Base-by-base conservation (phyloP, 495 filamentous ascomycete species). In the Penicillium malachiteum region DNA sequence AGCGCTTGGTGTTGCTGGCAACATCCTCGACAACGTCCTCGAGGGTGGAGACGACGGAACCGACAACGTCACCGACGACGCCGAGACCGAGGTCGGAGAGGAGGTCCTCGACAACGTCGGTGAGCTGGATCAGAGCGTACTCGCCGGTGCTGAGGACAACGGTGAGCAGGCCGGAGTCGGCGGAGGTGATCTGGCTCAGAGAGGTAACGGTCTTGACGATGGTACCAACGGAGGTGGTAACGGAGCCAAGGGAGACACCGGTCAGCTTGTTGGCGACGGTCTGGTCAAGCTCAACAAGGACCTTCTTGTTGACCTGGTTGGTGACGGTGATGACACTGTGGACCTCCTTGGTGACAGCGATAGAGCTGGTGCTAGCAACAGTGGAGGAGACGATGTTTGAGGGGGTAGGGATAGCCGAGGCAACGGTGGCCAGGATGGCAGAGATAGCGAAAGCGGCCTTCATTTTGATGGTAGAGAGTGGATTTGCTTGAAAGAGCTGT, bases 401-500 rank as follows among this genome's bases (percentile, higher is more conserved):
- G 34, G 50, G 38, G 46, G 65, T 55, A 13, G 65, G 65, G 35
- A 68, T 50, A 34, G 65, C 65, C 33, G 51, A 41, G 55, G 51
- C 65, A 50, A 60, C 53, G 38, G 65, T 54, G 7, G 65, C 65
- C 59, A 68, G 49, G 13, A 68, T 33, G 53, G 65, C 65, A 11
- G 58, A 50, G 40, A 59, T 42, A 37, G 65, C 46, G 43, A 60
- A 50, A 52, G 65, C 58, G 34, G 63, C 54, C 57, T 66, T 68
- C 65, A 68, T 68, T 33, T 55, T 66, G 56, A 50, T 48, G 21
- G 50, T 63, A 66, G 43, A 49, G 61, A 62, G 51, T 61, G 63
- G 60, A 54, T 57, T 51, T 54, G 46, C 43, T 50, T 50, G 35
- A 39, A 50, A 50, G 52, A 59, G 55, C 56, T 50, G 52, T 48